phyloP scores from a whole-genome alignment of 805 yeast genomes.

The Starmerella potacharoeniae region DNA sequence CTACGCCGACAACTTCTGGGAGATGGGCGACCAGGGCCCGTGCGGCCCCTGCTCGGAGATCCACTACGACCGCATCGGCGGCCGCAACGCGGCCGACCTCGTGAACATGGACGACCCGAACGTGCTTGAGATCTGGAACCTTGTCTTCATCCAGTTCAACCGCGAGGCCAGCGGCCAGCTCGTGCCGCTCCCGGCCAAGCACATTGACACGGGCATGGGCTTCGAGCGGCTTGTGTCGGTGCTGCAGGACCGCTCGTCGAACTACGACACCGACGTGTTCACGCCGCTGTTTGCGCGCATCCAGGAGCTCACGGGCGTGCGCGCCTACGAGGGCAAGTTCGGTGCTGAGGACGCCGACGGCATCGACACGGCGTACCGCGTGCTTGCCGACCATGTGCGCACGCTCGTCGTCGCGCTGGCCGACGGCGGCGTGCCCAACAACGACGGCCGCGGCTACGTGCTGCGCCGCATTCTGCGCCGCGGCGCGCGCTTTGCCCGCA shows the following conservation, averaged over 20 bases:
- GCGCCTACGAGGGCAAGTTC: slow-evolving; percentile 84
- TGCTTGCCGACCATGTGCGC: slow-evolving; percentile 95
- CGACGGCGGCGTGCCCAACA: slow-evolving; percentile 99
- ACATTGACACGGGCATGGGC: slow-evolving; percentile 97
- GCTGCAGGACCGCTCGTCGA: slow-evolving; percentile 79
- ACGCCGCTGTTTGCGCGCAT: slow-evolving; percentile 75
- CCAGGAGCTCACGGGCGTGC: slow-evolving; percentile 85
- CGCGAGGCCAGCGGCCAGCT: slow-evolving; percentile 80
- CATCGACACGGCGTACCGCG: slow-evolving; percentile 95
- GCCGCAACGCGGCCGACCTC: slow-evolving; percentile 82
- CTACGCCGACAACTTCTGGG: slow-evolving; percentile 94
- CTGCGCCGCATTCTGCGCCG: slow-evolving; percentile 93
- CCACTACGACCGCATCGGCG: slow-evolving; percentile 97
- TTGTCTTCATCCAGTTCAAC: slow-evolving; percentile 93
- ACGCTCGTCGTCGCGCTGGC: slow-evolving; percentile 91
- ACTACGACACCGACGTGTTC: slow-evolving; percentile 96
- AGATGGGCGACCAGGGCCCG: slow-evolving; percentile 99
- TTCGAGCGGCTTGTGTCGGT: slow-evolving; percentile 94
- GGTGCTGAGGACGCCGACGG: slow-evolving; percentile 90
- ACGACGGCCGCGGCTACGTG: slow-evolving; percentile 98
- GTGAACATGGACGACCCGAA: slow-evolving; percentile 97
- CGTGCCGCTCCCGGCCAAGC: slow-evolving; percentile 81
- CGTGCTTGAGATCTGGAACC: slow-evolving; percentile 95
- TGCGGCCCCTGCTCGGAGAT: slow-evolving; percentile 99
- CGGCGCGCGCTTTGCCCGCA: slow-evolving; percentile 94